These are phyloP conservation scores for Ophiognomonia clavigignenti-juglandacearum DNA, from an alignment of 2,329 filamentous ascomycete species.

Conservation along the genomic window DNA sequence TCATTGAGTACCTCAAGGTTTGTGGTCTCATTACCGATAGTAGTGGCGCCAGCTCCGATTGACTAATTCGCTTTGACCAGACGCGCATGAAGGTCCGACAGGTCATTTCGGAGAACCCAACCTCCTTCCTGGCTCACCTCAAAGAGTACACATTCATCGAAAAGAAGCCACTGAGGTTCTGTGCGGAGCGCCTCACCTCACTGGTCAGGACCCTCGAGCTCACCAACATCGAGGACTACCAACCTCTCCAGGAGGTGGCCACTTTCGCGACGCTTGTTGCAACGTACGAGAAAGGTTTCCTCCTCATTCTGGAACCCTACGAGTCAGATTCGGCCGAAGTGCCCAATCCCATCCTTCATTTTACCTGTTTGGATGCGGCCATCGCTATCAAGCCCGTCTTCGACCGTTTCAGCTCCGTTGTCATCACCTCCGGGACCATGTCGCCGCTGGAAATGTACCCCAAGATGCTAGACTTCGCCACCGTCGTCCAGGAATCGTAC, in stretches of 20 bases:
- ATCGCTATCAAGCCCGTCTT: slow-evolving; percentile 98
- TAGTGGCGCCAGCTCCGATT: not conserved
- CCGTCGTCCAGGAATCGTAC: slow-evolving; percentile 95
- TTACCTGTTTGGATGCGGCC: slow-evolving; percentile 92
- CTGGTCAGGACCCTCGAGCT: slow-evolving; percentile 92
- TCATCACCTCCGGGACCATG: slow-evolving; percentile 96
- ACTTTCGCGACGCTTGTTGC: slow-evolving; percentile 95
- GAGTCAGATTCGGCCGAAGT: slow-evolving; percentile 95
- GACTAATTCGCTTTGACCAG: slow-evolving; percentile 33
- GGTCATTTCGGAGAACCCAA: slow-evolving; percentile 94
- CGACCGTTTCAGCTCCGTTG: slow-evolving; percentile 94
- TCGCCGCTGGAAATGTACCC: slow-evolving; percentile 98
- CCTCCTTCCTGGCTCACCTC: slow-evolving; percentile 86
- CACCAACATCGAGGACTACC: slow-evolving; percentile 96
- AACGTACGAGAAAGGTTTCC: slow-evolving; percentile 94
- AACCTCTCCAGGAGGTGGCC: slow-evolving; percentile 93
- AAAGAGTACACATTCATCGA: slow-evolving; percentile 98
- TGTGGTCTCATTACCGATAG: slow-evolving; percentile 8
- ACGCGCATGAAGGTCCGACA: slow-evolving; percentile 98
- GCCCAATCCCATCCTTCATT: slow-evolving; percentile 93
- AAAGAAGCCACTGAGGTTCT: slow-evolving; percentile 90
- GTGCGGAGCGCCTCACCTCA: slow-evolving; percentile 89
- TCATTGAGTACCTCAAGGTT: slow-evolving; percentile 91
- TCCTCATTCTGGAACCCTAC: slow-evolving; percentile 94
- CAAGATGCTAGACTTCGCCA: slow-evolving; percentile 92